Evolutionary conservation across 257 asterid genomes (phyloP).

Genomic region (Cinchona pubescens): DNA sequence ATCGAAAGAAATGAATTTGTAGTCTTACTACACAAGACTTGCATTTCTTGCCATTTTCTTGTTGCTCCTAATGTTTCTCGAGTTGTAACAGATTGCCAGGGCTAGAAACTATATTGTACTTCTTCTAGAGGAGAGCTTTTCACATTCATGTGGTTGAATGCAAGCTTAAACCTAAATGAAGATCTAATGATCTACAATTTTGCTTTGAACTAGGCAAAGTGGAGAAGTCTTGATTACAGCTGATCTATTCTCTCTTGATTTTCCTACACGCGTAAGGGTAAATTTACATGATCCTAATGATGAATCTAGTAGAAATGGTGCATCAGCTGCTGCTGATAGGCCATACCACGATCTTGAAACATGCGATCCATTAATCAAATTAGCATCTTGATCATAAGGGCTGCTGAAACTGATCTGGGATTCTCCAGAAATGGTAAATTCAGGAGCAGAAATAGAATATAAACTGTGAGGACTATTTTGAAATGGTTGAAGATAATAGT

Average conservation of each 20-base stretch:
- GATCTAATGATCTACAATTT: conserved; percentile 54
- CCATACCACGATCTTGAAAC: conserved; percentile 31
- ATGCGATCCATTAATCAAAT: conserved; percentile 9
- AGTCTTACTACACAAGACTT: background rate
- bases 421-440: conserved; percentile 37
- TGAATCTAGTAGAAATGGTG: conserved; percentile 24
- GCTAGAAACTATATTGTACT: background rate
- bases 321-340: conserved; percentile 10
- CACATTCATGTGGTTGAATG: conserved; percentile 32
- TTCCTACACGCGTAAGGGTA: conserved; percentile 38
- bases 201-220: conserved; percentile 37
- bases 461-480: conserved; percentile 19
- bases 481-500: conserved; percentile 61
- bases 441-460: conserved; percentile 23
- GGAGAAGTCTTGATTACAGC: conserved; percentile 20
- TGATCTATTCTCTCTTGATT: conserved; percentile 26
- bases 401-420: conserved; percentile 61
- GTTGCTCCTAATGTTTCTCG: background rate
- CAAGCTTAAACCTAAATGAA: conserved; percentile 68
- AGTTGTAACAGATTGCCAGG: background rate
- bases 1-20: background rate
- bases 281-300: conserved; percentile 31
- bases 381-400: conserved; percentile 18
- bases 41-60: background rate
- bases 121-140: background rate